A percentile compares a stretch with the other conserved stretches of the same genome.
These are phyloP conservation scores for Sarocladiaceae sp. DNA, from an alignment of 2,329 filamentous ascomycete genomes.

Conservation along the genomic window DNA sequence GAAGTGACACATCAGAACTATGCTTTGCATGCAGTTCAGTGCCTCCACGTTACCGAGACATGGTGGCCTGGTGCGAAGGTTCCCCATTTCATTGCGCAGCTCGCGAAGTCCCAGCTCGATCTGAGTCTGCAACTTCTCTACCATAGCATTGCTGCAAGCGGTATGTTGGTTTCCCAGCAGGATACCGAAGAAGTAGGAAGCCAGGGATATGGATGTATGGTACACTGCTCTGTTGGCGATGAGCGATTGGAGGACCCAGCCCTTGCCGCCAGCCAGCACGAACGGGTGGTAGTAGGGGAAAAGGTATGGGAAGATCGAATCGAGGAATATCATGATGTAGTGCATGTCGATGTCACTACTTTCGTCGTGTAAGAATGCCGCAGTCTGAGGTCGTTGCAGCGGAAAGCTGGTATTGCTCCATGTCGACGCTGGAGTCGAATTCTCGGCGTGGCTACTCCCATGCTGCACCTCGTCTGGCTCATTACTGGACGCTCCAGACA, in stretches of 20 bases:
- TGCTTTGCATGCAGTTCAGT: constrained; percentile 42
- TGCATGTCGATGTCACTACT: constrained; percentile 29
- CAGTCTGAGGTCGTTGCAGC: constrained; percentile 2
- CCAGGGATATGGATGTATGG: constrained; percentile 52
- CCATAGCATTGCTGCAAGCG: neutral
- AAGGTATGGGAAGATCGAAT: constrained; percentile 58
- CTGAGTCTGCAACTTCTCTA: constrained; percentile 34
- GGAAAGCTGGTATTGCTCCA: constrained; percentile 23
- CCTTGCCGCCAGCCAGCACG: constrained; percentile 50
- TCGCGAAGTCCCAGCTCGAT: constrained; percentile 40
- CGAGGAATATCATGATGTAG: constrained; percentile 55
- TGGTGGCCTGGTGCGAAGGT: constrained; percentile 27
- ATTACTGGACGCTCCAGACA: constrained; percentile 18
- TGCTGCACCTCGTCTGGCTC: neutral
- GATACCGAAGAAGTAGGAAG: constrained; percentile 52
- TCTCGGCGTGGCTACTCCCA: neutral
- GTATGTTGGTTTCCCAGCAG: constrained; percentile 21
- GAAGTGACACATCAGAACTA: constrained; percentile 51
- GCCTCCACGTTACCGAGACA: constrained; percentile 26
- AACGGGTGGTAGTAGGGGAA: constrained; percentile 60
- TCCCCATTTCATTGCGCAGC: constrained; percentile 37
- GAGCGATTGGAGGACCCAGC: constrained; percentile 56
- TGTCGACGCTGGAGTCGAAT: constrained; percentile 10
- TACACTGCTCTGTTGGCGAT: constrained; percentile 54
- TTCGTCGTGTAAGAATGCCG: constrained; percentile 12